phyloP scores from a whole-genome alignment of 352 stramenopile species.

The Phytopythium delawarense region DNA sequence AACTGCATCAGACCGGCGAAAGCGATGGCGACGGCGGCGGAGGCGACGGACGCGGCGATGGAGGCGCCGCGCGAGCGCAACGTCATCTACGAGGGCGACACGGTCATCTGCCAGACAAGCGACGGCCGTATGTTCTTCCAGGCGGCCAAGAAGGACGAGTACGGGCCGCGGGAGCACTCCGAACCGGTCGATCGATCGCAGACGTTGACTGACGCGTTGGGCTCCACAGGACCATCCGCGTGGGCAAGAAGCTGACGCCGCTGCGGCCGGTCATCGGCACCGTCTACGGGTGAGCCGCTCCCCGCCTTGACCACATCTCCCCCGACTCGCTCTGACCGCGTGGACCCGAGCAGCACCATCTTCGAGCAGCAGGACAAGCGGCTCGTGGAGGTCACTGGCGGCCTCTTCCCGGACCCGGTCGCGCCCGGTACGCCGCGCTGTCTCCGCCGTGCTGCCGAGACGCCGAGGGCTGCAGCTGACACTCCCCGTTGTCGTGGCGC shows the following conservation, averaged over 20 bases:
- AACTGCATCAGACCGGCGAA: neutral
- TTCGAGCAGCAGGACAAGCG: conserved; percentile 86
- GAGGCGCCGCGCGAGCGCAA: conserved; percentile 39
- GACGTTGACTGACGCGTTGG: neutral
- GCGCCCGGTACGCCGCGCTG: conserved; percentile 38
- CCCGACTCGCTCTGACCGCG: neutral
- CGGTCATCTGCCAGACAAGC: conserved; percentile 84
- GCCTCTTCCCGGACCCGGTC: conserved; percentile 79
- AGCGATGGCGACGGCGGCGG: conserved; percentile 6
- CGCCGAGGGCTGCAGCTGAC: neutral
- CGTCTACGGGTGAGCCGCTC: conserved; percentile 46
- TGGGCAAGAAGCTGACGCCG: conserved; percentile 74
- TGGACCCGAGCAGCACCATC: conserved; percentile 34
- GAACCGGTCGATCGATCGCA: neutral
- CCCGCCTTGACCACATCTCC: neutral
- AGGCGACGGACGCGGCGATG: neutral
- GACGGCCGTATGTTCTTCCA: conserved; percentile 86
- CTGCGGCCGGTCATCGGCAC: conserved; percentile 73
- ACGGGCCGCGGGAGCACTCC: conserved; percentile 5
- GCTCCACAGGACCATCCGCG: conserved; percentile 50
- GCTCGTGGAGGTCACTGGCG: conserved; percentile 61
- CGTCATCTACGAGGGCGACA: conserved; percentile 84
- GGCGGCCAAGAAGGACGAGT: conserved; percentile 66
- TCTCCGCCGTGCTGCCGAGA: neutral
- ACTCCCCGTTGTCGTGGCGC: neutral